Evolutionary conservation across 306 rosid species (phyloP).

Genomic region (Fragaria ananassa): DNA sequence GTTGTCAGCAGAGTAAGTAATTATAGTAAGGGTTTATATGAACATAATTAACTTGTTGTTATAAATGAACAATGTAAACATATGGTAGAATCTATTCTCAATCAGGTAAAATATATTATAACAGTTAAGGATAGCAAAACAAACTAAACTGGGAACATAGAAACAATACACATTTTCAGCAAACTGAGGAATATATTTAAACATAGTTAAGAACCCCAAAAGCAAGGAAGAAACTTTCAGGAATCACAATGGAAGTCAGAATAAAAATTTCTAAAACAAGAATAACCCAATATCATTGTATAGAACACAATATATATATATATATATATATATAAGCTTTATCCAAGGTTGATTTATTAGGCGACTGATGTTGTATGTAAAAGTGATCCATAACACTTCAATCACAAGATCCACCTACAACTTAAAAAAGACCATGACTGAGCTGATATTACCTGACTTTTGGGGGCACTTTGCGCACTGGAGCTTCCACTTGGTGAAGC

Average conservation of each 20-base stretch:
- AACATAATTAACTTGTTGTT: neutral
- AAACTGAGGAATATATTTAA: neutral
- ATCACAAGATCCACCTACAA: neutral
- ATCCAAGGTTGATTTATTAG: neutral
- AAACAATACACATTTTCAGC: neutral
- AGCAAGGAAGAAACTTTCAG: neutral
- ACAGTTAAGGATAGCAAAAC: neutral
- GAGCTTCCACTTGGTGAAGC: conserved; percentile 35
- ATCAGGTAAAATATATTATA: neutral
- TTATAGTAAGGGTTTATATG: neutral
- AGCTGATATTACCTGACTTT: conserved; percentile 33
- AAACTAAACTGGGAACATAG: neutral
- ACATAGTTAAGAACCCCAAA: neutral
- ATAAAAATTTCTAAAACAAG: neutral
- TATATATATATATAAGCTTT: neutral
- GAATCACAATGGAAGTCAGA: neutral
- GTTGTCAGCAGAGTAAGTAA: neutral
- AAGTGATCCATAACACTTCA: neutral
- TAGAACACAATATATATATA: neutral
- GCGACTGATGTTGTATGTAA: neutral
- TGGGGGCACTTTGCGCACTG: conserved; percentile 29
- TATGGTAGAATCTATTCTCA: neutral
- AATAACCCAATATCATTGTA: neutral
- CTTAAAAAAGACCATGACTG: neutral
- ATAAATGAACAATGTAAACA: neutral